Conservation (phyloP, 768 basidiomycete genomes). For the Russula ochroleuca region DNA sequence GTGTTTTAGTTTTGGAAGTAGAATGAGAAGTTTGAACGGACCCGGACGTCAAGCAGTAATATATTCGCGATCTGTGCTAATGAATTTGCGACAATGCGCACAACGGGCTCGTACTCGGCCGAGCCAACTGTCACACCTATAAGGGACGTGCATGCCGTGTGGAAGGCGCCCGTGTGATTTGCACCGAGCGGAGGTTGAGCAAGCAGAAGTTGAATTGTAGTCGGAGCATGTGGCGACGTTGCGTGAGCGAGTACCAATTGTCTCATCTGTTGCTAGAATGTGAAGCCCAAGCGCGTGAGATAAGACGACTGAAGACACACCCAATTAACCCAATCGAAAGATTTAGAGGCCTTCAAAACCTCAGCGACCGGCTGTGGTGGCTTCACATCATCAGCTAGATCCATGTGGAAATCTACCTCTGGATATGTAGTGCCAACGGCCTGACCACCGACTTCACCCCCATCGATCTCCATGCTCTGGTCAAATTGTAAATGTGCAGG, state of each 20-base stretch:
- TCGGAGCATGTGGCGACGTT: slow-evolving; percentile 2
- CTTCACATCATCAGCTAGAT: slow-evolving; percentile 4
- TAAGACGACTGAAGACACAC: slow-evolving; percentile 7
- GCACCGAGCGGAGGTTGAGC: slow-evolving; percentile 6
- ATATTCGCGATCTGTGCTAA: slow-evolving; percentile 21
- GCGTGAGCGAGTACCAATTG: slow-evolving; percentile 25
- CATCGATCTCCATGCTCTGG: slow-evolving; percentile 18
- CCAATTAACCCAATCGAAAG: slow-evolving; percentile 23
- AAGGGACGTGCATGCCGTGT: slow-evolving; percentile 21
- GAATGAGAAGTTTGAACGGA: slow-evolving; percentile 1
- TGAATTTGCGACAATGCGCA: slow-evolving; percentile 12
- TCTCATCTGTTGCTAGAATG: slow-evolving; percentile 17
- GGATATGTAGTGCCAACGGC: not conserved
- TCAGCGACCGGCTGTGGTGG: not conserved
- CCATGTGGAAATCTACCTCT: slow-evolving; percentile 3
- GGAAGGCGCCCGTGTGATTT: slow-evolving; percentile 8
- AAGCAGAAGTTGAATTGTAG: slow-evolving; percentile 24
- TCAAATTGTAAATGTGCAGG: not conserved
- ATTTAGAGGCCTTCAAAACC: not conserved
- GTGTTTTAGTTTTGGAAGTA: not conserved
- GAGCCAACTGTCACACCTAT: slow-evolving; percentile 14
- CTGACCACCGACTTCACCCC: not conserved
- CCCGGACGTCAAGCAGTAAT: slow-evolving; percentile 14
- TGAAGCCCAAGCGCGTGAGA: not conserved
- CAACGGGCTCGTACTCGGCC: slow-evolving; percentile 11